Evolutionary conservation across 768 basidiomycete species (phyloP).

Genomic region (Kwoniella europaea): DNA sequence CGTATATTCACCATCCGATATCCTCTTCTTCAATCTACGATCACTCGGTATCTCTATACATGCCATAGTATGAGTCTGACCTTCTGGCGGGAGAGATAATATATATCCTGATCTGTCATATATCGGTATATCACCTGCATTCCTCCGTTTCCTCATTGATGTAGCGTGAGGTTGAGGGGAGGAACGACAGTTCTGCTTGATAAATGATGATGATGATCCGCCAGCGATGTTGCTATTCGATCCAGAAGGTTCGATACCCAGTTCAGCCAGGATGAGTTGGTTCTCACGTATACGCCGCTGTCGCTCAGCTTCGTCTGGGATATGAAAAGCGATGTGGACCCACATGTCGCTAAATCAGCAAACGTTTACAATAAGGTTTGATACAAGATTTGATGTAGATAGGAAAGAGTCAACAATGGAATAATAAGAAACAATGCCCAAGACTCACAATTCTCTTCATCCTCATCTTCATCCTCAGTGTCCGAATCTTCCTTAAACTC

Average conservation of each 20-base stretch:
- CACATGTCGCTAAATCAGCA: conserved; percentile 9
- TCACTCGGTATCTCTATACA: conserved; percentile 48
- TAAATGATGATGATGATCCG: background rate
- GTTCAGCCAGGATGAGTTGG: conserved; percentile 28
- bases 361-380: too few relatives aligned
- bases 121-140: conserved; percentile 12
- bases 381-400: too few relatives aligned
- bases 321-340: conserved; percentile 17
- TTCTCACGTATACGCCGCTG: conserved; percentile 44
- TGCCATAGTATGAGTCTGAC: conserved; percentile 35
- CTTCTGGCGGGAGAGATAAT: conserved; percentile 33
- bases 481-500: conserved; percentile 3
- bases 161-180: background rate
- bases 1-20: conserved; percentile 43
- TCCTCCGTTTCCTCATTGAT: conserved; percentile 5
- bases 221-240: background rate
- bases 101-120: conserved; percentile 44
- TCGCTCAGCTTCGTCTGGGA: conserved; percentile 39
- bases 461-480: conserved; percentile 17
- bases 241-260: conserved; percentile 23
- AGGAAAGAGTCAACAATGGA: too few relatives aligned
- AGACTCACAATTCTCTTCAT: conserved; percentile 26
- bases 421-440: background rate
- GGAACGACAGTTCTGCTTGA: background rate
- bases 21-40: conserved; percentile 32